Base-by-base conservation (phyloP, 2,329 filamentous ascomycete genomes). In the Sporothrix pallida region DNA sequence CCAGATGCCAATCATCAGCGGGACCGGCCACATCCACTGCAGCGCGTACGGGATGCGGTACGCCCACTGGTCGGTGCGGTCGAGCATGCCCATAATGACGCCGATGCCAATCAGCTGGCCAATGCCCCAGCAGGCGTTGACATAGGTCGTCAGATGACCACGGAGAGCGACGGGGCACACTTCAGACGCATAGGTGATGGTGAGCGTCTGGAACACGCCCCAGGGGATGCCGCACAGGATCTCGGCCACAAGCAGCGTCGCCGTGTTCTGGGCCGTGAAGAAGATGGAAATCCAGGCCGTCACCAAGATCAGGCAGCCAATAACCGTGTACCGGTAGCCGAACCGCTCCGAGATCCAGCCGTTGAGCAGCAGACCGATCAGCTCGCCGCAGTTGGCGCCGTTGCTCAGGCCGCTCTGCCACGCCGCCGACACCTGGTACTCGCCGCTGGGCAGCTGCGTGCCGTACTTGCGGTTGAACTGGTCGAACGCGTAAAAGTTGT, bases 101-200 rank as follows among this genome's bases (percentile, higher is more conserved):
- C 90, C 91, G 71, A 92, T 91, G 60, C 89, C 91, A 72, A 93
- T 90, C 73, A 91, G 84, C 81, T 94, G 91, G 20, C 92, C 92
- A n/a, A 93, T 83, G 48, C 90, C 91, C 91, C 91, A 93, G 85
- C 91, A 93, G 78, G 92, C 90, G 83, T 93, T 93, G 82, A 93
- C 89, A 76, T 93, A 93, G 7, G 91, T 93, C 0, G 91, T 93
- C 76, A 92, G 82, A 78, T 91, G 92, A 72, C 91, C 91, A 75
- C 92, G 88, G 71, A 94, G 86, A 63, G 90, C 89, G 7, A 93
- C 87, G 2, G 92, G 92, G 79, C 91, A 93, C 74, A 93, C 91
- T 79, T 93, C 91, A 72, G 89, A 89, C 44, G 90, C 91, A 78
- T 93, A 93, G 0, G 90, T 90, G 75, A 89, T 87, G 75, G 87